A percentile compares a stretch with the other conserved stretches of the same genome.
These are phyloP conservation scores for Colletotrichum magnum DNA, from an alignment of 2,329 filamentous ascomycete species.

Conservation along the genomic window DNA sequence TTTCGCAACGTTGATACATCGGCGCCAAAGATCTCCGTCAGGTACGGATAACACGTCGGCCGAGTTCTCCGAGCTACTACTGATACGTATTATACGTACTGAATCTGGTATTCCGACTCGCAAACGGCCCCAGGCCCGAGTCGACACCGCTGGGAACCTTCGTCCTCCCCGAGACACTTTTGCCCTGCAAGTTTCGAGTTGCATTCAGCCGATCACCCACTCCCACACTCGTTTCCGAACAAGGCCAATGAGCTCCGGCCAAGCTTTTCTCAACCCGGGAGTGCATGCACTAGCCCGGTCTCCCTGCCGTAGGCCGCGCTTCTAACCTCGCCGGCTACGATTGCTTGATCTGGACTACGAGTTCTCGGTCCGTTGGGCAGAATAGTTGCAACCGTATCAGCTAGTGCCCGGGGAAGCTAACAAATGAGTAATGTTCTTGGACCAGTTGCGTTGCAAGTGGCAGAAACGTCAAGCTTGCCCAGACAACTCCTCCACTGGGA, in stretches of 20 bases:
- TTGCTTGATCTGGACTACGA: constrained; percentile 6
- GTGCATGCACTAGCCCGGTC: constrained; percentile 20
- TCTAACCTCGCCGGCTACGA: constrained; percentile 18
- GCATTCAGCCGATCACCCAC: constrained; percentile 5
- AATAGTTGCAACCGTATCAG: neutral
- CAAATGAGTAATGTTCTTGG: neutral
- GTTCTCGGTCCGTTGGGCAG: neutral
- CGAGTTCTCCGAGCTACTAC: constrained; percentile 14
- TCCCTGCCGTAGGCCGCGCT: constrained; percentile 23
- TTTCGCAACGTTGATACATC: constrained; percentile 26
- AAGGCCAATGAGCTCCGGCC: constrained; percentile 23
- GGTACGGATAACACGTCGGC: constrained; percentile 9
- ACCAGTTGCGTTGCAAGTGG: neutral
- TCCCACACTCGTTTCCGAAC: constrained; percentile 4
- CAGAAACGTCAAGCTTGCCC: neutral
- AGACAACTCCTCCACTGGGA: constrained; percentile 3
- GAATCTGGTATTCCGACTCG: constrained; percentile 3
- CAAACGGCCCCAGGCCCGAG: constrained; percentile 19
- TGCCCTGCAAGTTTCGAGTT: constrained; percentile 9
- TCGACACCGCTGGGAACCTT: constrained; percentile 2
- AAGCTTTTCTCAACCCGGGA: constrained; percentile 18
- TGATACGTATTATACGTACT: neutral
- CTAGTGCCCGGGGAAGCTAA: too few relatives aligned
- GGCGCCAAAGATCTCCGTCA: constrained; percentile 18
- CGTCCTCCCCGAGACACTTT: neutral